Percentiles rank a stretch among this genome's conserved stretches.
Evolutionary conservation across 2,329 filamentous ascomycete genomes (phyloP).

Genomic region (Apiospora sp.): DNA sequence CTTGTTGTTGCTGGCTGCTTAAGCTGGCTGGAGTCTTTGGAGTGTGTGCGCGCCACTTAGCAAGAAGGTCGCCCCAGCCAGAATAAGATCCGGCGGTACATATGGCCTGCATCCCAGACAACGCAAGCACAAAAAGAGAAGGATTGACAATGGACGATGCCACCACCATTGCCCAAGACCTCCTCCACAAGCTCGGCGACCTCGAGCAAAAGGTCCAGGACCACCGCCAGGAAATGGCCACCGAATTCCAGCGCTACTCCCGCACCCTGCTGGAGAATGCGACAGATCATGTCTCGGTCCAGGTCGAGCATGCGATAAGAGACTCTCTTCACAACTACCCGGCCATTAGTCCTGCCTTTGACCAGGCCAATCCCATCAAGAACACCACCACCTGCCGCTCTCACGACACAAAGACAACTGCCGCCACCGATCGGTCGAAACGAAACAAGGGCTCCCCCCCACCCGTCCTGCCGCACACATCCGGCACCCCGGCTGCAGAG

Average conservation of each 20-base stretch:
- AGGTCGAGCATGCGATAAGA: constrained; percentile 56
- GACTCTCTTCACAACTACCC: constrained; percentile 54
- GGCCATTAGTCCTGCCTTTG: constrained; percentile 50
- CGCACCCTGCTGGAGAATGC: constrained; percentile 57
- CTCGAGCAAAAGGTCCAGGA: constrained; percentile 64
- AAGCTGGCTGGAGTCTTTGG: background rate
- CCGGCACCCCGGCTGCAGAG: constrained; percentile 45
- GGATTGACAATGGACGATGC: constrained; percentile 55
- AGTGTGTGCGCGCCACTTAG: background rate
- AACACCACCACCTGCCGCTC: constrained; percentile 35
- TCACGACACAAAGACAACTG: constrained; percentile 26
- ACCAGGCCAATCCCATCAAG: constrained; percentile 37
- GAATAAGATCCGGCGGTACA: background rate
- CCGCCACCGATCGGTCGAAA: constrained; percentile 36
- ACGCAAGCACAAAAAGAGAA: constrained; percentile 19
- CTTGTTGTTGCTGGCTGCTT: constrained; percentile 9
- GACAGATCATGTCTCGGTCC: constrained; percentile 54
- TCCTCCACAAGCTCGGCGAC: constrained; percentile 61
- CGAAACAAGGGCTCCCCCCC: constrained; percentile 46
- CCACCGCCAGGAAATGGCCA: constrained; percentile 64
- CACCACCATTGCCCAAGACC: constrained; percentile 58
- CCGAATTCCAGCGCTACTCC: constrained; percentile 64
- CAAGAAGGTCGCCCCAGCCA: constrained; percentile 4
- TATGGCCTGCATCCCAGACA: constrained; percentile 8
- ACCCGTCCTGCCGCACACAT: constrained; percentile 49